Conservation (phyloP, 106 monocot genomes). For the Phalaenopsis aphrodite region DNA sequence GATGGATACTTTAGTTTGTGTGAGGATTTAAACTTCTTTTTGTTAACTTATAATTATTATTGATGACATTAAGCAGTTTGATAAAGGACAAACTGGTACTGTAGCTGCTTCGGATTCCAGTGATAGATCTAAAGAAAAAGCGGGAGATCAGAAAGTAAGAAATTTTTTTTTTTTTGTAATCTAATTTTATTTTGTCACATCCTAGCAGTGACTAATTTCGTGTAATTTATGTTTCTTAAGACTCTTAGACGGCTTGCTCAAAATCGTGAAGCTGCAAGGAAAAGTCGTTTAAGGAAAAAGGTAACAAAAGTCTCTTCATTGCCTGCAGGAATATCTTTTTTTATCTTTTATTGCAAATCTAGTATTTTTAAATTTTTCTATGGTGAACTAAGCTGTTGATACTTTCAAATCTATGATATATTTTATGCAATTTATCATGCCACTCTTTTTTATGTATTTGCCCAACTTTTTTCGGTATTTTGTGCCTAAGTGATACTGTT, state of each 20-base stretch:
- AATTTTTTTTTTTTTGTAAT: neutral
- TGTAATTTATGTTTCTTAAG: neutral
- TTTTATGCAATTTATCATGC: neutral
- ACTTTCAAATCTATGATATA: neutral
- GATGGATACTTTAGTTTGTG: neutral
- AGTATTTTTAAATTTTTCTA: neutral
- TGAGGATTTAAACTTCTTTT: neutral
- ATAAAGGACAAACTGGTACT: slow-evolving; percentile 24
- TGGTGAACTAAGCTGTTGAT: neutral
- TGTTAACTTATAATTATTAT: slow-evolving; percentile 1
- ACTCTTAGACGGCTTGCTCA: slow-evolving; percentile 85
- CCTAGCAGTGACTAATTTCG: neutral
- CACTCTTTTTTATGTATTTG: neutral
- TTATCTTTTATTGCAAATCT: neutral
- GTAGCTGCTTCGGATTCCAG: slow-evolving; percentile 64
- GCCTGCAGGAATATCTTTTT: neutral
- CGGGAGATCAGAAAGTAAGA: slow-evolving; percentile 58
- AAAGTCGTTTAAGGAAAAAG: slow-evolving; percentile 90
- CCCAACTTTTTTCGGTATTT: neutral
- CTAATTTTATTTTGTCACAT: neutral
- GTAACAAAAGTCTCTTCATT: slow-evolving; percentile 15
- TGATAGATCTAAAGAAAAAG: slow-evolving; percentile 62
- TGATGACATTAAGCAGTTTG: slow-evolving; percentile 27
- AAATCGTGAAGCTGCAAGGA: slow-evolving; percentile 98
- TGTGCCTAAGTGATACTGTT: neutral